Evolutionary conservation across 352 stramenopile species (phyloP), one percentile per base, ranked within the genome.

Genomic region (Thalassiosira exigua): DNA sequence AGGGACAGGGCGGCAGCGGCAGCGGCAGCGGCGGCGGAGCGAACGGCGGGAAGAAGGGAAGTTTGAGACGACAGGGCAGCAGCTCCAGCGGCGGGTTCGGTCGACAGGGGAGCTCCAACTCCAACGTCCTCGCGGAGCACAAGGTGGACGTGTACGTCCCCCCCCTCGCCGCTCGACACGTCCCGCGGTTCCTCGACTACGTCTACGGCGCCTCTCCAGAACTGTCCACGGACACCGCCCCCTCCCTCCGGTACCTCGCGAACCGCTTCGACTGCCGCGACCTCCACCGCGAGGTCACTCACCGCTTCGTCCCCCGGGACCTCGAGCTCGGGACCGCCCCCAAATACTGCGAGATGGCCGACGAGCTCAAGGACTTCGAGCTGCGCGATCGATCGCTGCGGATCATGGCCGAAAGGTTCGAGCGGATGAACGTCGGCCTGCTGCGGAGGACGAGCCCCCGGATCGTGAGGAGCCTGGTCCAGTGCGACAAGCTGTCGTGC

Each of bases 171-270:
- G 73, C 73, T 14, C 12, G 42, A 21, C 11, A 69, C 21, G 66
- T 83, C 27, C 75, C 75, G 11, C 22, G n/a, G 27, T 79, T 83
- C 26, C 69, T 83, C 2, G 75, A 83, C 44, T 79, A 83, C 44
- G 51, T 83, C 17, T 83, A 83, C 41, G 67, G 67, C 19, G 36
- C 36, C 14, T 27, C 39, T 3, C 46, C 78, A 2, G 39, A 75
- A 51, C 48, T 79, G 0, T 67, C 51, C 17, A 83, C 75, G 11
- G 42, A 41, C 7, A 75, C 57, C 19, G 75, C 69, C 19, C 60
- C 61, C 4, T 54, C 75, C 3, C 17, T 83, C 12, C 67, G 69
- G 1, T 79, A 83, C 48, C 50, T 83, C 3, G 52, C 68, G 22
- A 83, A 83, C 50, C 59, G 54, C 41, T 83, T 83, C 56, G 75